These are phyloP conservation scores for Saccharomycopsis guyanensis DNA, from an alignment of 805 yeast genomes.

Conservation along the genomic window DNA sequence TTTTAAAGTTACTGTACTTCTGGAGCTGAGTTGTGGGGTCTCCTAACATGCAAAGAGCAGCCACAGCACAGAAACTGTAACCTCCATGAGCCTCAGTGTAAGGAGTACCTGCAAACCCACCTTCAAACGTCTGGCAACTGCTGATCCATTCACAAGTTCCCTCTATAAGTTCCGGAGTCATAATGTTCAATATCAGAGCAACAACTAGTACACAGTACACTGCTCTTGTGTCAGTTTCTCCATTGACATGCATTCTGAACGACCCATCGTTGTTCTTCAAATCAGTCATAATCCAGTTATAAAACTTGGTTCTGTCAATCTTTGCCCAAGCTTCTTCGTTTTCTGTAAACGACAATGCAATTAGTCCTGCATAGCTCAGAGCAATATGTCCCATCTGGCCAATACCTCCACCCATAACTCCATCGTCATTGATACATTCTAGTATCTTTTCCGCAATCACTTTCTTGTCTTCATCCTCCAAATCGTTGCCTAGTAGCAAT, in stretches of 20 bases:
- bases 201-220: slow-evolving; percentile 78
- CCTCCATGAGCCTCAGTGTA: slow-evolving; percentile 95
- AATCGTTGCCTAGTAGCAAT: slow-evolving; percentile 31
- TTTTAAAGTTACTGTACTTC: slow-evolving; percentile 38
- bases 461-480: slow-evolving; percentile 24
- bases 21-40: slow-evolving; percentile 29
- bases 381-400: slow-evolving; percentile 83
- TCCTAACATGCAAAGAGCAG: slow-evolving; percentile 44
- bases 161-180: slow-evolving; percentile 50
- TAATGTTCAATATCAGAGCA: slow-evolving; percentile 56
- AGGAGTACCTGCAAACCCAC: slow-evolving; percentile 87
- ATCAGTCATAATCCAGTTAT: slow-evolving; percentile 51
- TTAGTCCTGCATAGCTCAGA: slow-evolving; percentile 69
- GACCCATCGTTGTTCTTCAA: slow-evolving; percentile 69
- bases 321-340: slow-evolving; percentile 28
- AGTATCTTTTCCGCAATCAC: slow-evolving; percentile 28
- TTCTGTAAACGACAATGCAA: slow-evolving; percentile 49
- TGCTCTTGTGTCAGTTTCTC: slow-evolving; percentile 83
- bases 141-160: slow-evolving; percentile 54
- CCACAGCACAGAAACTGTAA: slow-evolving; percentile 85
- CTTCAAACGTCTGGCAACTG: slow-evolving; percentile 84
- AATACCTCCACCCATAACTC: slow-evolving; percentile 83
- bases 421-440: slow-evolving; percentile 31
- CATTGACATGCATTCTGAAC: slow-evolving; percentile 64
- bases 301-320: slow-evolving; percentile 41